phyloP scores from a whole-genome alignment of 768 basidiomycete species.

The Pleurotus ostreatus region DNA sequence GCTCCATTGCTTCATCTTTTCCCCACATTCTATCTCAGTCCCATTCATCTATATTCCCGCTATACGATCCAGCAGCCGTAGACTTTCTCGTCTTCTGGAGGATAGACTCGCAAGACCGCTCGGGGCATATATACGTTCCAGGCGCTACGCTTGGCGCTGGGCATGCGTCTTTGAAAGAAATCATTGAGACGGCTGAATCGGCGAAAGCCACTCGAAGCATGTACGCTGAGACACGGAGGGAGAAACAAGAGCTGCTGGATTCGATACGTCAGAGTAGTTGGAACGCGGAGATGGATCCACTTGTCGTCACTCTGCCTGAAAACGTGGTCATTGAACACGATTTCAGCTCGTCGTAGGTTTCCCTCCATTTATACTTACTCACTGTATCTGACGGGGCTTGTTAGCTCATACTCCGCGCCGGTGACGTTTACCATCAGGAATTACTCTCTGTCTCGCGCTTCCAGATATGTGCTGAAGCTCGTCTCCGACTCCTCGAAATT shows the following conservation, averaged over 20 bases:
- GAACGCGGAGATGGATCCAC: constrained; percentile 77
- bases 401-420: constrained; percentile 52
- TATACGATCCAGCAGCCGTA: constrained; percentile 69
- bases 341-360: constrained; percentile 65
- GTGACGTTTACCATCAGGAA: constrained; percentile 64
- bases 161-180: constrained; percentile 59
- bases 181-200: constrained; percentile 55
- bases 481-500: constrained; percentile 18
- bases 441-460: constrained; percentile 59
- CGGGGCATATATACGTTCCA: constrained; percentile 57
- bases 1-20: constrained; percentile 34
- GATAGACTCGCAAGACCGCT: constrained; percentile 52
- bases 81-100: constrained; percentile 80
- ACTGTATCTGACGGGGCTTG: neutral
- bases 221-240: constrained; percentile 86
- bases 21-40: constrained; percentile 53
- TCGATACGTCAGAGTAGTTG: constrained; percentile 69
- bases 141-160: constrained; percentile 63
- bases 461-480: constrained; percentile 55
- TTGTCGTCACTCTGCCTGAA: constrained; percentile 48
- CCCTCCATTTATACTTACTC: neutral
- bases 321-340: constrained; percentile 49
- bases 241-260: constrained; percentile 62
- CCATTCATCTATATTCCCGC: constrained; percentile 67
- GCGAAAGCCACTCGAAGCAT: constrained; percentile 76